These are phyloP conservation scores for Cyberlindnera xishuangbannaensis DNA, from an alignment of 805 yeast species.

Conservation along the genomic window DNA sequence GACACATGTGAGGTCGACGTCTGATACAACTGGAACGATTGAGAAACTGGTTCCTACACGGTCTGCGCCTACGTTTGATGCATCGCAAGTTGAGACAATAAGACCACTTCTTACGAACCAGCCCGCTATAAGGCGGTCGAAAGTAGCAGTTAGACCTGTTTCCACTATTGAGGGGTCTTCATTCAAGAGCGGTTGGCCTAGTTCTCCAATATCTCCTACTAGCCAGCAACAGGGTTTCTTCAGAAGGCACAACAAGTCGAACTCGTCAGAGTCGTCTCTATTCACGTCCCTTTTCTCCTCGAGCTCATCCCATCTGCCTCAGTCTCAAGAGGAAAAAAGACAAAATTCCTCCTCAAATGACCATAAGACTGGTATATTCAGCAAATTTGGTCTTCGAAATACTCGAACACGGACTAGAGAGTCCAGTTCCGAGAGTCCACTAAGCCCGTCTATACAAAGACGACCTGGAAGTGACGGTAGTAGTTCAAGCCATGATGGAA, in stretches of 20 bases:
- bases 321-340: constrained; percentile 16
- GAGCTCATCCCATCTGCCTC: constrained; percentile 24
- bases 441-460: constrained; percentile 12
- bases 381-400: constrained; percentile 18
- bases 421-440: constrained; percentile 13
- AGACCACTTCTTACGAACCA: constrained; percentile 1
- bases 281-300: constrained; percentile 34
- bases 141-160: constrained; percentile 26
- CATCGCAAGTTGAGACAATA: constrained; percentile 3
- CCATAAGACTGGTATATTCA: constrained; percentile 14
- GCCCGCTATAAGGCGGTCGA: constrained; percentile 2
- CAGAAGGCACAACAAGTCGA: constrained; percentile 59
- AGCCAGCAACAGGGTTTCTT: constrained; percentile 42
- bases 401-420: constrained; percentile 16
- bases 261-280: constrained; percentile 50
- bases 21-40: constrained; percentile 21
- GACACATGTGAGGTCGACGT: constrained; percentile 21
- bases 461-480: constrained; percentile 7
- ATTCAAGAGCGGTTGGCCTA: constrained; percentile 17
- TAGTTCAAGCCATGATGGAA: constrained; percentile 8
- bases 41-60: constrained; percentile 28
- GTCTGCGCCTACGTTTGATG: constrained; percentile 29
- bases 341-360: constrained; percentile 11
- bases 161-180: constrained; percentile 32
- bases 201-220: constrained; percentile 33